A percentile compares a stretch with the other conserved stretches of the same genome.
These are phyloP conservation scores for Odontarrhena argentea DNA, from an alignment of 345 rosid genomes.

Conservation along the genomic window DNA sequence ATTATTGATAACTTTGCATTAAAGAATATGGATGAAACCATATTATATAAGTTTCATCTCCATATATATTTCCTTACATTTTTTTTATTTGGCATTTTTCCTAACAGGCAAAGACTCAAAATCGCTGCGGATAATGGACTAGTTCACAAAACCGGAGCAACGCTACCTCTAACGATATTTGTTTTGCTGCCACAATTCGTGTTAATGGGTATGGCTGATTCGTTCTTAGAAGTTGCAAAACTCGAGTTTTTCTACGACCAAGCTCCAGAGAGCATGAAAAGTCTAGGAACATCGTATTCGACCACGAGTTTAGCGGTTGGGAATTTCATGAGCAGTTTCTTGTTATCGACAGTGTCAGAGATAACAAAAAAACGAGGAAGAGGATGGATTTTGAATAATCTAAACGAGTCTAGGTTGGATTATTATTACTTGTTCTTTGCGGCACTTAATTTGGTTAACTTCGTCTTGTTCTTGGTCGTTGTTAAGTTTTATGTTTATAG, in stretches of 20 bases:
- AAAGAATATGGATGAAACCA: background rate
- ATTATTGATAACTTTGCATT: background rate
- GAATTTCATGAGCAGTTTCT: constrained; percentile 65
- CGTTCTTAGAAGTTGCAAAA: constrained; percentile 75
- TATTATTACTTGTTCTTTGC: constrained; percentile 67
- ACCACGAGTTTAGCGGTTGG: constrained; percentile 65
- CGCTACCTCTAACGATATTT: constrained; percentile 62
- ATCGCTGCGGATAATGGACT: constrained; percentile 48
- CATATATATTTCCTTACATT: background rate
- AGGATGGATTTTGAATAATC: constrained; percentile 72
- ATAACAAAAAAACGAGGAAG: constrained; percentile 51
- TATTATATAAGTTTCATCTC: background rate
- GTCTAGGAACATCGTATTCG: constrained; percentile 77
- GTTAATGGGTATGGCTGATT: constrained; percentile 70
- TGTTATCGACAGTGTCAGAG: constrained; percentile 53
- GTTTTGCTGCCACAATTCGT: constrained; percentile 72
- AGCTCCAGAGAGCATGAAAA: constrained; percentile 81
- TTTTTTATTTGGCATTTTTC: background rate
- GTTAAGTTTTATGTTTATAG: constrained; percentile 62
- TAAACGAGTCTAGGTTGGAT: constrained; percentile 67
- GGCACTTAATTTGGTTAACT: constrained; percentile 51
- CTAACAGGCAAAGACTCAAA: constrained; percentile 54
- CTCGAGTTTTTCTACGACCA: constrained; percentile 89
- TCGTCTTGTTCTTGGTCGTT: constrained; percentile 56
- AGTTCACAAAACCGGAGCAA: constrained; percentile 28